phyloP scores from a whole-genome alignment of 2,329 filamentous ascomycete genomes.

The Pestalotiopsis sp. region DNA sequence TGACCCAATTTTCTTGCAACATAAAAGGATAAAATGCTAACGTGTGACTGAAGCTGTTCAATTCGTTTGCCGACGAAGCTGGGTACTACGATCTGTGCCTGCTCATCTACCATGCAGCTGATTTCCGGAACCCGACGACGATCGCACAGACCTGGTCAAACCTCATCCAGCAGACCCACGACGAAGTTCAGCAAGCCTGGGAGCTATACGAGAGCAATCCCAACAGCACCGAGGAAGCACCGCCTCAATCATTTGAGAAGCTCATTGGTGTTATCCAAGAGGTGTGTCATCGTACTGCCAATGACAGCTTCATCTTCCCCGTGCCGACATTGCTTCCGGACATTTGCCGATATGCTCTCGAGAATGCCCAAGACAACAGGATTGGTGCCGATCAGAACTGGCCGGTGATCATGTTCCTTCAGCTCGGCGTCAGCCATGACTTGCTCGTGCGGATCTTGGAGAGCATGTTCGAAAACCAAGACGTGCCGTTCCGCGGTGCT shows the following conservation, averaged over 20 bases:
- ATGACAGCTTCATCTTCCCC: slow-evolving; percentile 69
- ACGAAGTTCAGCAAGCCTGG: slow-evolving; percentile 49
- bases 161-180: slow-evolving; percentile 73
- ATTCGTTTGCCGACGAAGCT: slow-evolving; percentile 86
- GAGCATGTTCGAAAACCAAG: slow-evolving; percentile 58
- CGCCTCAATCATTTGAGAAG: slow-evolving; percentile 67
- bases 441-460: slow-evolving; percentile 59
- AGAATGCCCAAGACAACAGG: slow-evolving; percentile 58
- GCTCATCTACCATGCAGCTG: slow-evolving; percentile 87
- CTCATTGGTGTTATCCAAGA: slow-evolving; percentile 65
- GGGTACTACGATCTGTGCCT: slow-evolving; percentile 94
- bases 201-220: slow-evolving; percentile 34
- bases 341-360: slow-evolving; percentile 63
- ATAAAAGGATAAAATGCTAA: slow-evolving; percentile 12
- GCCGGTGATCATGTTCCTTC: slow-evolving; percentile 59
- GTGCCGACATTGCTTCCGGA: slow-evolving; percentile 62
- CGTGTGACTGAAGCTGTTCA: slow-evolving; percentile 69
- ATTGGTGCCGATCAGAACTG: slow-evolving; percentile 59
- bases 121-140: slow-evolving; percentile 85
- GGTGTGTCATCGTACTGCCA: slow-evolving; percentile 65
- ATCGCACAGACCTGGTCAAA: slow-evolving; percentile 85
- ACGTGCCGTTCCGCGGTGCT: slow-evolving; percentile 58
- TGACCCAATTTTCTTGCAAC: background rate
- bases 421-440: slow-evolving; percentile 57
- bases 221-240: slow-evolving; percentile 38